phyloP scores from a whole-genome alignment of 1,139 yeast genomes.

The Hansenula lynferdii region DNA sequence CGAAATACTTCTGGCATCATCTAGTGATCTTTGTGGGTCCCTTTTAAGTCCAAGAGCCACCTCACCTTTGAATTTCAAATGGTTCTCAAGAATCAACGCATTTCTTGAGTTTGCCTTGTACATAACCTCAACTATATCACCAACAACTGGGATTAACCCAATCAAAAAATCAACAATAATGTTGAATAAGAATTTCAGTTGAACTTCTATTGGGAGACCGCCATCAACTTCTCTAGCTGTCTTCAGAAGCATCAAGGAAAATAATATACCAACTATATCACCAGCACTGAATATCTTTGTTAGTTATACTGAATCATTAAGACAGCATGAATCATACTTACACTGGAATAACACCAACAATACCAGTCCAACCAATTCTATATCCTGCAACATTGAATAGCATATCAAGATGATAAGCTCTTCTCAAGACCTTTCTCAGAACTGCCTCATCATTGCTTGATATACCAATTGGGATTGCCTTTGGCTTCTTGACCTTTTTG shows the following conservation, averaged over 20 bases:
- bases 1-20: neutral
- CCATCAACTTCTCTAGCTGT: conserved; percentile 56
- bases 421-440: conserved; percentile 47
- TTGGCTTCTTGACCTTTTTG: conserved; percentile 24
- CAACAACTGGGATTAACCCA: conserved; percentile 71
- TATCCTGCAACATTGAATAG: conserved; percentile 59
- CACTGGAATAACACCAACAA: conserved; percentile 64
- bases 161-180: conserved; percentile 60
- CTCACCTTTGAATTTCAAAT: conserved; percentile 40
- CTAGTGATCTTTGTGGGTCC: neutral
- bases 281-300: conserved; percentile 38
- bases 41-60: conserved; percentile 6
- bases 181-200: conserved; percentile 53
- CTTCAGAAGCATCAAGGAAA: conserved; percentile 46
- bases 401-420: conserved; percentile 64
- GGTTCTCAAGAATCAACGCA: conserved; percentile 55
- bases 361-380: conserved; percentile 67
- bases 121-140: conserved; percentile 60
- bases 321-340: neutral
- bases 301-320: neutral
- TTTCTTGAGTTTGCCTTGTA: conserved; percentile 77
- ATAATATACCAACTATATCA: conserved; percentile 42
- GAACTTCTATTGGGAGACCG: conserved; percentile 50
- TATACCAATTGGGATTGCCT: conserved; percentile 46
- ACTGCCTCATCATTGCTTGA: conserved; percentile 49